Base-by-base conservation (phyloP, 106 monocot species). In the Dioscorea dumetorum region DNA sequence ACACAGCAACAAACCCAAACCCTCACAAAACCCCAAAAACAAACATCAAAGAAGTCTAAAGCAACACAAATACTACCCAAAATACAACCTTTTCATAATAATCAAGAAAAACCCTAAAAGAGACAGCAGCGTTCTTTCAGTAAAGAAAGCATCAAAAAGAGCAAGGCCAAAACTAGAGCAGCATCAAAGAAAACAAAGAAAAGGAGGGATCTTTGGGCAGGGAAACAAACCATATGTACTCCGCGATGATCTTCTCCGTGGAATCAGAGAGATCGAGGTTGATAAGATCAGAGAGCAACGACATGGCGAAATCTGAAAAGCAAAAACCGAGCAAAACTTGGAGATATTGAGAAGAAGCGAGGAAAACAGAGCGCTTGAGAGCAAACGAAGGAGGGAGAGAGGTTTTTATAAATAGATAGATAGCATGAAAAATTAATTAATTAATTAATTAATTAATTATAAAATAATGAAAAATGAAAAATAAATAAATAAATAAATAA, bases 191-290 rank as follows among this genome's bases (percentile, higher is more conserved):
- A 33, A 59, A 6, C 20, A 48, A 34, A 4, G 10, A 21, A 48
- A 58, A 67, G 17, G 21, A 19, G 13, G 22, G 23, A 54, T 54
- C 54, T 54, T 54, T 19, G 19, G 15, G 19, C 0, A 14, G 23
- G 7, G 32, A 50, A 60, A 50, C 12, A 19, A 28, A 80, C 86
- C 86, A 82, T 64, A 87, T 80, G 76, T 87, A 87, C 63, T 82
- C 86, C 24, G 86, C 86, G 62, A 87, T 82, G 76, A 82, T 87
- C 60, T 77, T 87, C 33, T 87, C 77, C 4, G 82, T 80, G 70
- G 61, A 8, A 34, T 70, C 76, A 12, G 59, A 18, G 67, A 83
- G 82, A 61, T 83, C 22, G 79, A 87, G 62, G 50, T 48, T 63
- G 57, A 79, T 8, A 16, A 86, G 82, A 67, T 86, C 75, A 8